phyloP scores from a whole-genome alignment of 164 flowering plant species.

The Tinospora cordifolia region DNA sequence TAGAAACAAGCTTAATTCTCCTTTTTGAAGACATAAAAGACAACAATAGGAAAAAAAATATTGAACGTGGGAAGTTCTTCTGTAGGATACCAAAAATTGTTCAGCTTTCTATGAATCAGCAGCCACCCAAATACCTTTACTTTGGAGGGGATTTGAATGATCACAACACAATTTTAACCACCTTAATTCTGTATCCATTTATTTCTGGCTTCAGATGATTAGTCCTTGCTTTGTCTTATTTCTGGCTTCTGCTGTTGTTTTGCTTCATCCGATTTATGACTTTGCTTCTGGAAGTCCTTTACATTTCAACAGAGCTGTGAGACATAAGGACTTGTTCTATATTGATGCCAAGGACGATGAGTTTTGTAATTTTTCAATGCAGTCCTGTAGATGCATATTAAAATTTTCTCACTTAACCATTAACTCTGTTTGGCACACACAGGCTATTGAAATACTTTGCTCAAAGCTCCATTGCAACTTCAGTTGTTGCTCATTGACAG shows the following conservation, averaged over 20 bases:
- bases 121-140: too few relatives aligned
- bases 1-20: too few relatives aligned
- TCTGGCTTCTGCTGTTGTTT: not conserved
- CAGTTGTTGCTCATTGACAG: constrained; percentile 78
- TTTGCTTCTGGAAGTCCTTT: constrained; percentile 68
- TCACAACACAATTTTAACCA: not conserved
- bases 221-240: not conserved
- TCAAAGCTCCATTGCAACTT: constrained; percentile 88
- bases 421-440: constrained; percentile 9
- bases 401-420: not conserved
- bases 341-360: constrained; percentile 86
- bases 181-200: not conserved
- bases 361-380: constrained; percentile 17
- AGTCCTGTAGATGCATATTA: not conserved
- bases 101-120: too few relatives aligned
- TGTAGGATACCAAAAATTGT: too few relatives aligned
- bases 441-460: constrained; percentile 92
- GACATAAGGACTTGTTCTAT: constrained; percentile 78
- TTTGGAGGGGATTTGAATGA: not conserved
- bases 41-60: too few relatives aligned
- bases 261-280: constrained; percentile 79
- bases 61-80: too few relatives aligned
- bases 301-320: constrained; percentile 77
- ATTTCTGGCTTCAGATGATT: not conserved
- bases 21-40: too few relatives aligned